Conservation (phyloP, 352 stramenopile genomes). For the Pythium periplocum region DNA sequence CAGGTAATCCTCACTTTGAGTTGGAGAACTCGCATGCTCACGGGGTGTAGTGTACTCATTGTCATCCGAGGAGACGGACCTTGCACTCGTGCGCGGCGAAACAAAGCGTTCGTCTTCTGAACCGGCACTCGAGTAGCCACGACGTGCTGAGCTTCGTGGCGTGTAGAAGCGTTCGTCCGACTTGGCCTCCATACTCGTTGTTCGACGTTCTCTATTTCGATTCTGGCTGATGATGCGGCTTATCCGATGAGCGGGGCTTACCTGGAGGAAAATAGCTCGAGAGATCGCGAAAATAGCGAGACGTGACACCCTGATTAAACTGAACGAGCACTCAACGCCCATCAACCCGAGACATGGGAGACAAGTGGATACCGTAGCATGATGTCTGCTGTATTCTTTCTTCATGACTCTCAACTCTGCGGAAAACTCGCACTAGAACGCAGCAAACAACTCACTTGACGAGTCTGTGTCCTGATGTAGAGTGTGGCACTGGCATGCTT, state of each 20-base stretch:
- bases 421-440: no score
- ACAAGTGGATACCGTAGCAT: no score
- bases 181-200: constrained; percentile 37
- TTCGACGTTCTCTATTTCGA: constrained; percentile 2
- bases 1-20: constrained; percentile 17
- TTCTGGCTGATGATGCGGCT: not conserved
- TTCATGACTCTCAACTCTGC: not conserved
- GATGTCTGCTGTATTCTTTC: no score
- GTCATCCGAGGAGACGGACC: constrained; percentile 61
- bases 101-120: constrained; percentile 61
- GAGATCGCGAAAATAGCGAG: no score
- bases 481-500: not conserved
- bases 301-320: no score
- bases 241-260: no score
- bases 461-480: not conserved
- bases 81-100: constrained; percentile 47
- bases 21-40: constrained; percentile 3
- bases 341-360: no score
- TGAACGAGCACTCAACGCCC: no score
- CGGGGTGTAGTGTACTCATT: constrained; percentile 51
- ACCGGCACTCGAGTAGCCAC: constrained; percentile 43
- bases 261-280: no score
- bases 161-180: constrained; percentile 66
- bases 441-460: no score
- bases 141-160: constrained; percentile 45